These are phyloP conservation scores for Raphanus hybrid DNA, from an alignment of 441 rosid species.

Conservation along the genomic window DNA sequence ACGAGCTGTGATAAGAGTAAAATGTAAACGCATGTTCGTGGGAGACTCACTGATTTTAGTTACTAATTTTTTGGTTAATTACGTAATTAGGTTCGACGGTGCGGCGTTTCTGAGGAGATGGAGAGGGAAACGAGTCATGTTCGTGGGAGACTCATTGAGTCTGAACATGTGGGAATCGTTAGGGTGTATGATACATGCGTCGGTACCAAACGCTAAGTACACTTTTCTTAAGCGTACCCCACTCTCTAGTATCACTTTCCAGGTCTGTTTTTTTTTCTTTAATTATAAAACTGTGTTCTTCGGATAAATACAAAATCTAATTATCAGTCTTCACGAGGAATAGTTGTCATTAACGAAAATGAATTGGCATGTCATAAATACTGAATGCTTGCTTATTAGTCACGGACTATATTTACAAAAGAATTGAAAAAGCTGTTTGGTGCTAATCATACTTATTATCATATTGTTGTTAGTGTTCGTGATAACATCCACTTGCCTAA, in stretches of 20 bases:
- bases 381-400: slow-evolving; percentile 21
- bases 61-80: background rate
- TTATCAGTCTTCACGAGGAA: slow-evolving; percentile 31
- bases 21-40: background rate
- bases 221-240: slow-evolving; percentile 51
- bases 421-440: background rate
- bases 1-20: slow-evolving; percentile 4
- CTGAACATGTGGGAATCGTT: slow-evolving; percentile 81
- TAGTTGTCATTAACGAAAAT: slow-evolving; percentile 32
- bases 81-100: slow-evolving; percentile 57
- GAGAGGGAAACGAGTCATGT: slow-evolving; percentile 76
- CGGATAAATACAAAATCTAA: slow-evolving; percentile 34
- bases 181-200: slow-evolving; percentile 70
- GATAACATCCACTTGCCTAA: slow-evolving; percentile 27
- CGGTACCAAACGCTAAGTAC: slow-evolving; percentile 61
- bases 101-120: slow-evolving; percentile 56
- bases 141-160: slow-evolving; percentile 87
- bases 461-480: too few relatives aligned
- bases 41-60: background rate
- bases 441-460: too few relatives aligned
- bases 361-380: slow-evolving; percentile 20
- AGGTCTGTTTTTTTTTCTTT: slow-evolving; percentile 49
- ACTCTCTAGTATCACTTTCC: slow-evolving; percentile 64
- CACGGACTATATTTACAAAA: slow-evolving; percentile 23
- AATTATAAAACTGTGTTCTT: background rate